phyloP scores from a whole-genome alignment of 495 filamentous ascomycete genomes.

The Trichoderma erinaceum region DNA sequence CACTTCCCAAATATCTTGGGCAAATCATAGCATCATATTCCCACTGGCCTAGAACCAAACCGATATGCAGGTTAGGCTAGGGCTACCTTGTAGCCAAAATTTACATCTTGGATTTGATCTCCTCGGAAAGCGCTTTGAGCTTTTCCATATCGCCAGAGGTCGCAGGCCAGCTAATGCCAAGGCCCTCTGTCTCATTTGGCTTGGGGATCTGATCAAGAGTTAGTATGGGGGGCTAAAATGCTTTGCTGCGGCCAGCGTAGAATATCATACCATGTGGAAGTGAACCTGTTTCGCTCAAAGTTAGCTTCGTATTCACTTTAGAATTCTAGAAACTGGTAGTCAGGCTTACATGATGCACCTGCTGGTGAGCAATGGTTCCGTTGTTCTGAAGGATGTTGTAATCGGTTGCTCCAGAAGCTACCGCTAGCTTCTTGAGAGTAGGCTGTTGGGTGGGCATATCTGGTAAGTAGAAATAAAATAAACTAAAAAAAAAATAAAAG shows the following conservation, averaged over 20 bases:
- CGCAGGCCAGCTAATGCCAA: slow-evolving; percentile 75
- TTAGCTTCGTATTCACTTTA: not conserved
- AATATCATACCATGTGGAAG: slow-evolving; percentile 74
- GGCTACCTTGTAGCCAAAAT: not conserved
- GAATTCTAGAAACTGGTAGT: not conserved
- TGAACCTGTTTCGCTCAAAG: slow-evolving; percentile 55
- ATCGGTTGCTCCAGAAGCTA: slow-evolving; percentile 66
- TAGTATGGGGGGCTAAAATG: slow-evolving; percentile 14
- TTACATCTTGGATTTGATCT: slow-evolving; percentile 87
- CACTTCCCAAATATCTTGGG: not conserved
- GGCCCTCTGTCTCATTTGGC: slow-evolving; percentile 75
- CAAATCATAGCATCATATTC: not conserved
- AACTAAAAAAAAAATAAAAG: slow-evolving; percentile 8
- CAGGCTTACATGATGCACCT: slow-evolving; percentile 76
- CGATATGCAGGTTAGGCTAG: not conserved
- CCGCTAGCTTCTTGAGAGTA: slow-evolving; percentile 78
- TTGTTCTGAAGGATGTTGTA: slow-evolving; percentile 99
- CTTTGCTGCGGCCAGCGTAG: not conserved
- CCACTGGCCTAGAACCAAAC: not conserved
- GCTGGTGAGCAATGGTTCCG: slow-evolving; percentile 85
- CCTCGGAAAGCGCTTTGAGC: slow-evolving; percentile 71
- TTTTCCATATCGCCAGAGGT: slow-evolving; percentile 73
- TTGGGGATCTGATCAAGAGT: slow-evolving; percentile 72
- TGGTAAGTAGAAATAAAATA: not conserved
- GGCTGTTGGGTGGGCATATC: slow-evolving; percentile 43